Evolutionary conservation across 441 rosid genomes (phyloP).

Genomic region (Aleurites moluccanus): DNA sequence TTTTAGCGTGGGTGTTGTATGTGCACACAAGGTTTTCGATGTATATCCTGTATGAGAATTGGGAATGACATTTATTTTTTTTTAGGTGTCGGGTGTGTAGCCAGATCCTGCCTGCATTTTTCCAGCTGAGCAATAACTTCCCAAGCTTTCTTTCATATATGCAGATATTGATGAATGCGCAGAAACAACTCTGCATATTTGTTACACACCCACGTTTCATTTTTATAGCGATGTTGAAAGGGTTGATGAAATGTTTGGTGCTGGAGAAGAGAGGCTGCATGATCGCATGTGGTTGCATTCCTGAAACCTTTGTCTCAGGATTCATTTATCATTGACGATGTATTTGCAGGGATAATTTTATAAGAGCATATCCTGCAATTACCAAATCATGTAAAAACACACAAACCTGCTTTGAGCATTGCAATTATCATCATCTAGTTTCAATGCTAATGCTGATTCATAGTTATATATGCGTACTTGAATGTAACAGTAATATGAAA

Average conservation of each 20-base stretch:
- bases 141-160: conserved; percentile 64
- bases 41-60: conserved; percentile 30
- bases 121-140: conserved; percentile 65
- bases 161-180: conserved; percentile 98
- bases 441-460: not conserved
- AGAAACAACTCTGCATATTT: conserved; percentile 76
- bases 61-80: not conserved
- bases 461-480: not conserved
- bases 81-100: conserved; percentile 87
- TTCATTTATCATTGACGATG: not conserved
- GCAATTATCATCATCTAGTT: not conserved
- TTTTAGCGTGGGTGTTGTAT: not conserved
- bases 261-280: conserved; percentile 84
- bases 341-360: not conserved
- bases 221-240: conserved; percentile 83
- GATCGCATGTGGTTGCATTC: conserved; percentile 98
- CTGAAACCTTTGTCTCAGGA: conserved; percentile 31
- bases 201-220: conserved; percentile 91
- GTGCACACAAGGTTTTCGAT: conserved; percentile 52
- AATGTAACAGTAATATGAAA: not conserved
- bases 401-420: conserved; percentile 3
- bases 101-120: conserved; percentile 79
- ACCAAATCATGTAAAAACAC: conserved; percentile 4
- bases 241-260: conserved; percentile 95
- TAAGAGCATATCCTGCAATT: not conserved